These are phyloP conservation scores for Cryphonectria nitschkei DNA, from an alignment of 2,329 filamentous ascomycete species.

Conservation along the genomic window DNA sequence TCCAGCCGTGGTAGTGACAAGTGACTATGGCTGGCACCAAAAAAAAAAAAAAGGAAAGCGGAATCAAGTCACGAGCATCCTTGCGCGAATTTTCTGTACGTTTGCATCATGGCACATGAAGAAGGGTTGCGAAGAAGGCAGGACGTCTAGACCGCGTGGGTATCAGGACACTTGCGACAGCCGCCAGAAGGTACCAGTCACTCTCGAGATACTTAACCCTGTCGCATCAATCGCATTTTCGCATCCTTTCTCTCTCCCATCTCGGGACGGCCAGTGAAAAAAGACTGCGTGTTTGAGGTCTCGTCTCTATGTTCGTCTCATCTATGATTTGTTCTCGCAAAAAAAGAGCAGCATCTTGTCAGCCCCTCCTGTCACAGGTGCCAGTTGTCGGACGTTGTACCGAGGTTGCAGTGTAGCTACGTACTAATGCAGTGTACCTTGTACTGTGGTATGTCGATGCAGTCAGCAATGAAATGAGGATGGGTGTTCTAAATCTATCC, in stretches of 20 bases:
- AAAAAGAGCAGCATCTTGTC: background rate
- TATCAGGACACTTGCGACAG: background rate
- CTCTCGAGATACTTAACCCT: background rate
- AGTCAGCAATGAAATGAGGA: constrained; percentile 2
- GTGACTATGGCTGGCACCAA: background rate
- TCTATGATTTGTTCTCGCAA: background rate
- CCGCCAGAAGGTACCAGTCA: background rate
- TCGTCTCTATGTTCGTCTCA: background rate
- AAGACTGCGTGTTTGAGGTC: background rate
- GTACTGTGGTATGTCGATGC: background rate
- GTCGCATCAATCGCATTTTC: background rate
- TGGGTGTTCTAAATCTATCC: constrained; percentile 7
- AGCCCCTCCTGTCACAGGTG: background rate
- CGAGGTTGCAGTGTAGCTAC: background rate
- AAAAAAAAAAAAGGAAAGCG: background rate
- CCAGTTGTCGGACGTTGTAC: background rate
- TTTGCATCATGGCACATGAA: constrained; percentile 19
- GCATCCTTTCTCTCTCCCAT: background rate
- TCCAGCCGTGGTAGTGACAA: background rate
- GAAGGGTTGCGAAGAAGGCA: constrained; percentile 10
- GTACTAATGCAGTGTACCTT: background rate
- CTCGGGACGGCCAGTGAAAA: background rate
- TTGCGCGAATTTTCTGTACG: constrained; percentile 15
- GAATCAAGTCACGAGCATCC: background rate
- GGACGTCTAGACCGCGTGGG: background rate